Base-by-base conservation (phyloP, 768 basidiomycete species). In the Floccularia luteovirens region DNA sequence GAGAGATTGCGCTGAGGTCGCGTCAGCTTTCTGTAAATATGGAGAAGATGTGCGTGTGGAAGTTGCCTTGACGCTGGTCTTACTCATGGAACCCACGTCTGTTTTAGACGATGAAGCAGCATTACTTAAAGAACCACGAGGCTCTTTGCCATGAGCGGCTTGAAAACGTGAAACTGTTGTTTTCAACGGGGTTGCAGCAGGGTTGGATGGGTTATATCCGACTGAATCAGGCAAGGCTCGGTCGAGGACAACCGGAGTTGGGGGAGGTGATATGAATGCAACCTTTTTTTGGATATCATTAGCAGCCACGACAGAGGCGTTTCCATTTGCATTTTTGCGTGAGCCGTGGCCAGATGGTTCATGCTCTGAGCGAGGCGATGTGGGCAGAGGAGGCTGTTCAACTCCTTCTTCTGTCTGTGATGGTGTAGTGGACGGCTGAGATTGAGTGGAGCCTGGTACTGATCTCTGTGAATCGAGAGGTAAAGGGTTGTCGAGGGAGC, bases 221-320 rank as follows among this genome's bases (percentile, higher is more conserved):
- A 69, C 60, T 45, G 71, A 59, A 48, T 74, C 70, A 34, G 75
- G 71, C 40, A 77, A 62, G 38, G 68, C 57, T 53, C 69, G 72
- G 58, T 80, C 75, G 44, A 72, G 64, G 44, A 63, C 71, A 27
- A 67, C 59, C 36, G 82, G 79, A 0, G 85, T 83, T 21, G 82
- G 83, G 11, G 83, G 77, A 36, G 87, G 86, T 21, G 86, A 87
- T 51, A 85, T 72, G 62, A 91, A 91, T 20, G 87, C 89, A 32
- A 91, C 89, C 63, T 89, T 89, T 70, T 91, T 91, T 53, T 75
- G 76, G 23, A 75, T 66, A 48, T 83, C 82, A 45, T 58, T 58
- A 34, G 57, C 56, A 25, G 45, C 51, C 20, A 54, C 41, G 13
- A 57, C 48, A 17, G 37, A 49, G 43, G 39, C 41, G 25, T 44